These are phyloP conservation scores for Delphinella strobiligena DNA, from an alignment of 2,329 filamentous ascomycete species.

Conservation along the genomic window DNA sequence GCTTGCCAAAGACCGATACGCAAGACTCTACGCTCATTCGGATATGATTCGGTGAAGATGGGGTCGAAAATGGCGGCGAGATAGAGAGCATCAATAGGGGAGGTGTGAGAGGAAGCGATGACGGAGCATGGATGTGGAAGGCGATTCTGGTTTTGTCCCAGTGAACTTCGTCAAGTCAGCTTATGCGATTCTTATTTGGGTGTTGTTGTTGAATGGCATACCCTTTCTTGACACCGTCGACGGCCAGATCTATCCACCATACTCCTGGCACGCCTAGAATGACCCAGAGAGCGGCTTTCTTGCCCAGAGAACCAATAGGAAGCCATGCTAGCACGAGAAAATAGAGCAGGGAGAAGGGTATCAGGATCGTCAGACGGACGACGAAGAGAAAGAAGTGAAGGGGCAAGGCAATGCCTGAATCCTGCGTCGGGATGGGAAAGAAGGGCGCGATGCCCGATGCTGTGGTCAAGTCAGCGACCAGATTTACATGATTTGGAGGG, in stretches of 20 bases:
- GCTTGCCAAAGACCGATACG: constrained; percentile 67
- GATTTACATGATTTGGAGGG: constrained; percentile 5
- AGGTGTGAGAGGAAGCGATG: constrained; percentile 84
- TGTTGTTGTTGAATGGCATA: constrained; percentile 26
- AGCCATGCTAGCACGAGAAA: constrained; percentile 66
- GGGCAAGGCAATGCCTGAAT: constrained; percentile 50
- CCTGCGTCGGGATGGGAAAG: constrained; percentile 62
- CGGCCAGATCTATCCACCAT: constrained; percentile 98
- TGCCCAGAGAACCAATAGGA: constrained; percentile 54
- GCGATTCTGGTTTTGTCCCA: constrained; percentile 61
- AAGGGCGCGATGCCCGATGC: constrained; percentile 95
- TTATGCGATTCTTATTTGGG: not conserved
- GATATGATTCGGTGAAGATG: constrained; percentile 80
- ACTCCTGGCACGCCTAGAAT: constrained; percentile 82
- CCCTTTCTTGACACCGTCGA: constrained; percentile 91
- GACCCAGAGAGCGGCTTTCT: constrained; percentile 79
- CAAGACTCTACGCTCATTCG: constrained; percentile 56
- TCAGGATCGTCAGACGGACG: constrained; percentile 66
- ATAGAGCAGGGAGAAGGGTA: constrained; percentile 56
- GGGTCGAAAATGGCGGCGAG: constrained; percentile 94
- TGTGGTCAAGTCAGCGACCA: constrained; percentile 27
- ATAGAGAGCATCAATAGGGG: constrained; percentile 85
- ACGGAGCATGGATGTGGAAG: constrained; percentile 70
- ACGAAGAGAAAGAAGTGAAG: constrained; percentile 56
- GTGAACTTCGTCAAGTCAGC: constrained; percentile 34